Evolutionary conservation across 2,329 filamentous ascomycete genomes (phyloP).

Genomic region (Fusarium nisikadoi): DNA sequence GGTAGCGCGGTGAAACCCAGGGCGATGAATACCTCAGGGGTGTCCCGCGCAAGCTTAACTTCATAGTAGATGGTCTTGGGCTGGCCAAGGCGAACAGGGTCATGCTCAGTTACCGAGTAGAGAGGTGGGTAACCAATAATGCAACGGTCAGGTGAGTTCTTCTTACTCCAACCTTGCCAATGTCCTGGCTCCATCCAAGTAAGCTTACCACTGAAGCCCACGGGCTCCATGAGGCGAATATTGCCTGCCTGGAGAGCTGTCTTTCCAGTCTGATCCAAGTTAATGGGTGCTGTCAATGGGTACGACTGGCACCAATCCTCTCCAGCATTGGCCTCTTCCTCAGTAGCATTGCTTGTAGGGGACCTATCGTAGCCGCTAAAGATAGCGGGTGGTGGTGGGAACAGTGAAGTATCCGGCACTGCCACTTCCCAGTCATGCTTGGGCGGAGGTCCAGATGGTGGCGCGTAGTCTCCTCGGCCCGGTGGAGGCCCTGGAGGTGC

Average conservation of each 20-base stretch:
- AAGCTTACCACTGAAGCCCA: constrained; percentile 59
- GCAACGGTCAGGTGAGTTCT: constrained; percentile 67
- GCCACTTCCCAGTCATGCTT: constrained; percentile 76
- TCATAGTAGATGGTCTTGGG: constrained; percentile 77
- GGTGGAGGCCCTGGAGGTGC: constrained; percentile 49
- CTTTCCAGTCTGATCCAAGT: constrained; percentile 58
- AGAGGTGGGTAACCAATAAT: constrained; percentile 76
- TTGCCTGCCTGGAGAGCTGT: constrained; percentile 62
- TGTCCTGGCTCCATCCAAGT: constrained; percentile 58
- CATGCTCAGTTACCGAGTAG: constrained; percentile 70
- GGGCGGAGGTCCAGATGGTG: constrained; percentile 51
- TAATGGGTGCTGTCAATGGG: constrained; percentile 65
- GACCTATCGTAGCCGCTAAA: constrained; percentile 72
- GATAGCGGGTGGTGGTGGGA: constrained; percentile 78
- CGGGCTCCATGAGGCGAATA: constrained; percentile 64
- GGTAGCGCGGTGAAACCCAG: constrained; percentile 78
- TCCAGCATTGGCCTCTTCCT: constrained; percentile 71
- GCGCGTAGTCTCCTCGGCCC: constrained; percentile 39
- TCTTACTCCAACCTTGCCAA: constrained; percentile 59
- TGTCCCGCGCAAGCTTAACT: constrained; percentile 64
- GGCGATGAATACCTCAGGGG: constrained; percentile 64
- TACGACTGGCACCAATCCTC: constrained; percentile 72
- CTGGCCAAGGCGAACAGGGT: constrained; percentile 58
- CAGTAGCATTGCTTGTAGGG: constrained; percentile 75
- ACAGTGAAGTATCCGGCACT: constrained; percentile 77